phyloP scores from a whole-genome alignment of 1,284 basidiomycete species.

The Apiotrichum gracile region DNA sequence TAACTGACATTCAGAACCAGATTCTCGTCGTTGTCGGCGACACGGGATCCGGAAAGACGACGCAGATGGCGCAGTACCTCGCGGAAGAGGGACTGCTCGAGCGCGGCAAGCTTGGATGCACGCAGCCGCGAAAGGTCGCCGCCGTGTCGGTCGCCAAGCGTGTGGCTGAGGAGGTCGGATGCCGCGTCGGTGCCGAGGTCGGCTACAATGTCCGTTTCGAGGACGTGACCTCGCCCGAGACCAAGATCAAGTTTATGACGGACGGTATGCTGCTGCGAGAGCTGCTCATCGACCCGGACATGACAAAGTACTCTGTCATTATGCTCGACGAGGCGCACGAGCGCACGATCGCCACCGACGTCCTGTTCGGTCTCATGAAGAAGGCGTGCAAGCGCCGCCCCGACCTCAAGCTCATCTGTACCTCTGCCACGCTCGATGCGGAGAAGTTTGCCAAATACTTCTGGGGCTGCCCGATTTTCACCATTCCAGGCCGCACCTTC shows the following conservation, averaged over 20 bases:
- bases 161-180: conserved; percentile 95
- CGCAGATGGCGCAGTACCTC: conserved; percentile 89
- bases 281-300: conserved; percentile 89
- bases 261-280: conserved; percentile 99
- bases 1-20: conserved; percentile 59
- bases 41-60: conserved; percentile 89
- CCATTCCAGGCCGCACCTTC: conserved; percentile 98
- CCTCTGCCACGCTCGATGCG: conserved; percentile 96
- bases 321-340: conserved; percentile 99
- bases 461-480: conserved; percentile 97
- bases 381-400: conserved; percentile 91
- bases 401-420: conserved; percentile 96
- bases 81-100: conserved; percentile 85
- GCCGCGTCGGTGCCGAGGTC: conserved; percentile 91
- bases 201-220: conserved; percentile 99
- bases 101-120: conserved; percentile 85
- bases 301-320: conserved; percentile 86
- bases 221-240: conserved; percentile 95
- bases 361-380: conserved; percentile 92
- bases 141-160: conserved; percentile 99
- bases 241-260: conserved; percentile 99
- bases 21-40: conserved; percentile 90
- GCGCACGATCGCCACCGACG: conserved; percentile 94
- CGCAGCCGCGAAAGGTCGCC: conserved; percentile 95
- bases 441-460: conserved; percentile 99